Conservation (phyloP, 1,284 basidiomycete genomes). For the Tilletia walkeri region DNA sequence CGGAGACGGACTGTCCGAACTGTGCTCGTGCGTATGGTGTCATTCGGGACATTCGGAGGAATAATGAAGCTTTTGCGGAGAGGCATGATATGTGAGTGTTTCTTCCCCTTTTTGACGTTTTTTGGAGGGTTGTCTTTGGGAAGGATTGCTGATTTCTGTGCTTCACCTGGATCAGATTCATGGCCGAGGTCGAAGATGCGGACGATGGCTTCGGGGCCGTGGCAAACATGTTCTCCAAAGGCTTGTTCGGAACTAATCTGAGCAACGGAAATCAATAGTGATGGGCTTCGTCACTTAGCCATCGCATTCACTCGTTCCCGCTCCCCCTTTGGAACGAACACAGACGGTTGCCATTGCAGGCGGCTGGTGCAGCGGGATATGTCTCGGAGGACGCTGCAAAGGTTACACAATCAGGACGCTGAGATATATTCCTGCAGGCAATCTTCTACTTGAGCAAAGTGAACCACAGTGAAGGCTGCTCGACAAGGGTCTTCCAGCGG, state of each 20-base stretch:
- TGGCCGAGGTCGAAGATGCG: slow-evolving; percentile 32
- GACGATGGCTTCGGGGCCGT: slow-evolving; percentile 37
- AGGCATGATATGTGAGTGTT: slow-evolving; percentile 73
- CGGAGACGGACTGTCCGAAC: slow-evolving; percentile 81
- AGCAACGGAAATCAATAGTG: too few relatives aligned
- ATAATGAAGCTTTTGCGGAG: slow-evolving; percentile 76
- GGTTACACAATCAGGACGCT: too few relatives aligned
- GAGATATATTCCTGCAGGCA: too few relatives aligned
- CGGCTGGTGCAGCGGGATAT: too few relatives aligned
- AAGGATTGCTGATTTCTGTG: background rate
- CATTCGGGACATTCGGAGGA: slow-evolving; percentile 78
- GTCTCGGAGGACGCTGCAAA: too few relatives aligned
- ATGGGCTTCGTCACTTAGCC: too few relatives aligned
- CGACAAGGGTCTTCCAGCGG: slow-evolving; percentile 79
- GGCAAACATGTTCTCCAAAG: slow-evolving; percentile 29
- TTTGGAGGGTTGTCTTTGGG: too few relatives aligned
- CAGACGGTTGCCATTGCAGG: too few relatives aligned
- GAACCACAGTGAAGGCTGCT: slow-evolving; percentile 72
- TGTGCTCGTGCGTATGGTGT: slow-evolving; percentile 84
- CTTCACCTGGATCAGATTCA: slow-evolving; percentile 21
- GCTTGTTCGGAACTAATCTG: slow-evolving; percentile 25
- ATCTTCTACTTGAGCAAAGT: slow-evolving; percentile 58
- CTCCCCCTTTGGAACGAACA: too few relatives aligned
- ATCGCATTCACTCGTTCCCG: too few relatives aligned
- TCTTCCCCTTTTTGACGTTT: background rate